Evolutionary conservation across 306 rosid species (phyloP), one percentile per base, ranked within the genome.

Genomic region (Vigna radiata): DNA sequence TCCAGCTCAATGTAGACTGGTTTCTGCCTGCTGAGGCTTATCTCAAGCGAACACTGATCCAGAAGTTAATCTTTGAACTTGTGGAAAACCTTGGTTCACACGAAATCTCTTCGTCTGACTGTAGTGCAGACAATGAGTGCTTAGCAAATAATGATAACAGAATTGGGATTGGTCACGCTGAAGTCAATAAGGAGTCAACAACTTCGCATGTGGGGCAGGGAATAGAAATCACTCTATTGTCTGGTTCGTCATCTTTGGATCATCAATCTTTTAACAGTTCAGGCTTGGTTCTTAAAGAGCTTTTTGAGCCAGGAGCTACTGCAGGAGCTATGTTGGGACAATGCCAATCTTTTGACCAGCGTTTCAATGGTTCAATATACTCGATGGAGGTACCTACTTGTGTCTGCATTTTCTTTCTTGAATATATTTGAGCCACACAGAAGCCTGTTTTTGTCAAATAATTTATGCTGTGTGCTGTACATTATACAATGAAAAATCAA

Each of bases 1-100:
- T 74, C 80, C 95, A 94, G 98, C 98, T 94, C 37, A 87, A 81
- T 83, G 87, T 77, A 81, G 80, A 90, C 77, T 94, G 98, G 98
- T 94, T 94, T 88, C 89, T 64, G 11, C 97, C 98, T 49, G 83
- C 90, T 1, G 98, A 94, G 86, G 97, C 97, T 60, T 94, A 90
- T 63, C 91, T 90, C 80, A 94, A 94, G 93, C 90, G 98, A 63
- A 85, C 93, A 60, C 84, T 89, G 73, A 90, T 94, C 80, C 96
- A 91, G 93, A 94, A 80, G 80, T 77, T 91, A 80, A 90, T 94
- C 70, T 90, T 76, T 69, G 90, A 84, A 79, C 94, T 90, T n/a
- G 83, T 94, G 82, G 89, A 83, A 83, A 85, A 77, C 77, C 81
- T 70, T 31, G 79, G 75, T 70, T 73, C 67, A 48, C 83, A 52